Evolutionary conservation across 371 early-diverging fungal genomes (phyloP), one percentile per base, ranked within the genome.

Genomic region (Mortierella sp.): DNA sequence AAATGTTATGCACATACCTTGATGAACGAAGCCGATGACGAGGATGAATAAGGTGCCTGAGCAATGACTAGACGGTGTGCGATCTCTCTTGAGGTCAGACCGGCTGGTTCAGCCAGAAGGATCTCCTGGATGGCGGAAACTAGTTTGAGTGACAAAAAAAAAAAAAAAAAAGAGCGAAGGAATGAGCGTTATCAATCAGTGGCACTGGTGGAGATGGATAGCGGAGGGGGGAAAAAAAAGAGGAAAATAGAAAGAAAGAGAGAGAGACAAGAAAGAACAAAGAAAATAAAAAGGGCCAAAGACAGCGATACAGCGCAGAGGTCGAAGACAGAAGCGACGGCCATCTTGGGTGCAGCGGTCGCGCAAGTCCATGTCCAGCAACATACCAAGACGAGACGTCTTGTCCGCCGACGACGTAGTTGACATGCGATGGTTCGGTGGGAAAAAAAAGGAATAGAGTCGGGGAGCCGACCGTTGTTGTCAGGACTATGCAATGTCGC

Each of bases 71-170:
- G 71, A 3, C 67, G 66, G 29, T 67, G 76, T 16, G 76, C 76
- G 30, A 75, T 70, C 44, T 75, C 76, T 26, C 76, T 58, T 26
- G 76, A 75, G 29, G 70, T 67, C 57, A 75, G 47, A 21, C 76
- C 76, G 47, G 56, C 44, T n/a, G 76, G 76, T 19, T 75, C 76
- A 0, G 63, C 29, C 4, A 64, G 25, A 21, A 75, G 71, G 37
- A 75, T 75, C 6, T 66, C 71, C 45, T 75, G 76, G 19, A 75
- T 75, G 45, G 66, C 67, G 21, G 76, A 70, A 29, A 75, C 76
- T 75, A 62, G 6, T 14, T 21, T 23, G 44, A 19, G 44, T 30
- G 37, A 53, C 47, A 64, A 30, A n/a, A 61, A 29, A 29, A 44
- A 58, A 58, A 7, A 25, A 15, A 4, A 12, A 44, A 28, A 6